Conservation (phyloP, 768 basidiomycete genomes). For the Stropharia rugosoannulata region DNA sequence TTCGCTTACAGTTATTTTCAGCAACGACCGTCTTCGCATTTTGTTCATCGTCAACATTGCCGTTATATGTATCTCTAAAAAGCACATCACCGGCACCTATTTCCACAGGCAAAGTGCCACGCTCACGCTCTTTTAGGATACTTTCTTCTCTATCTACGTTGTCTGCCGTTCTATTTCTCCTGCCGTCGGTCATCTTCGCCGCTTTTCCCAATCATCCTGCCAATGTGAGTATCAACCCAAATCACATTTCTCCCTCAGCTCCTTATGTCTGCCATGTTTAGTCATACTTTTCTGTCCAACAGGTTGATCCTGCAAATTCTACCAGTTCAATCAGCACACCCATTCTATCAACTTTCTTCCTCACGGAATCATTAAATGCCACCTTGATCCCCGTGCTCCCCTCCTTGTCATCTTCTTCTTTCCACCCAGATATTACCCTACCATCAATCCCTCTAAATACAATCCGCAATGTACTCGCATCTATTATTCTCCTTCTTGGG, state of each 20-base stretch:
- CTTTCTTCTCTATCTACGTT: slow-evolving; percentile 51
- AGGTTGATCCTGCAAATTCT: slow-evolving; percentile 6
- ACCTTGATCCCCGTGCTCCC: slow-evolving; percentile 16
- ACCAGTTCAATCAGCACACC: background rate
- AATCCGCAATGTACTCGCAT: slow-evolving; percentile 39
- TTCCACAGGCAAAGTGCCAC: slow-evolving; percentile 42
- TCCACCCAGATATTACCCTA: slow-evolving; percentile 14
- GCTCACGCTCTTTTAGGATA: slow-evolving; percentile 55
- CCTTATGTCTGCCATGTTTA: slow-evolving; percentile 20
- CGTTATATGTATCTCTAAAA: slow-evolving; percentile 61
- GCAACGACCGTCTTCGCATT: slow-evolving; percentile 66
- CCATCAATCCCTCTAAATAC: slow-evolving; percentile 31
- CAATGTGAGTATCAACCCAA: slow-evolving; percentile 23
- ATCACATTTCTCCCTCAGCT: background rate
- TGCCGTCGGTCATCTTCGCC: slow-evolving; percentile 59
- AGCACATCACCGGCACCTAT: slow-evolving; percentile 34
- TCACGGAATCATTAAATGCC: slow-evolving; percentile 4
- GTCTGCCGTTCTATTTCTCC: slow-evolving; percentile 46
- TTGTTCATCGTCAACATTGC: slow-evolving; percentile 61
- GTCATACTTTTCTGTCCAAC: slow-evolving; percentile 14
- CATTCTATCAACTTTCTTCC: background rate
- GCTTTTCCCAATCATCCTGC: slow-evolving; percentile 43
- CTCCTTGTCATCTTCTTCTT: slow-evolving; percentile 12
- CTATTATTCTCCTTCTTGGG: slow-evolving; percentile 53
- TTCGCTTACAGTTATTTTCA: slow-evolving; percentile 21